Conservation (phyloP, 169 alveolate genomes). For the Babesia divergens region DNA sequence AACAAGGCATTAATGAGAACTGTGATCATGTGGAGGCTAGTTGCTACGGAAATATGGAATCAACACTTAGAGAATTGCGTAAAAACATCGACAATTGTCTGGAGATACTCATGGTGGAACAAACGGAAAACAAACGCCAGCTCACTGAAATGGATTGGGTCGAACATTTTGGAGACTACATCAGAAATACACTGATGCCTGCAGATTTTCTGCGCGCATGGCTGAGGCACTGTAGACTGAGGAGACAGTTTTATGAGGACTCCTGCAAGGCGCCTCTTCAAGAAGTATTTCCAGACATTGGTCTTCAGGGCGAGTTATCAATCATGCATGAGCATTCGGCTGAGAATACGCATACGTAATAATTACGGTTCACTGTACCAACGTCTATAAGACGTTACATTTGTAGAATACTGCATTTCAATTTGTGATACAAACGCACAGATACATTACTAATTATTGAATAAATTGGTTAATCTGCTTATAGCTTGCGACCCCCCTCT, state of each 20-base stretch:
- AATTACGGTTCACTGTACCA: too few species aligned
- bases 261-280: constrained; percentile 25
- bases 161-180: constrained; percentile 44
- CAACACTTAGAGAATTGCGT: constrained; percentile 37
- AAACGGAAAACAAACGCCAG: constrained; percentile 58
- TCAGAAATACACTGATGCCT: constrained; percentile 59
- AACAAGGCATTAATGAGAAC: constrained; percentile 26
- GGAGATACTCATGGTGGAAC: constrained; percentile 44
- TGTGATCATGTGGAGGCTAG: constrained; percentile 55
- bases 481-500: too few species aligned
- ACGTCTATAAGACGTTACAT: too few species aligned
- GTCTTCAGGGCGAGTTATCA: constrained; percentile 46
- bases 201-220: constrained; percentile 64
- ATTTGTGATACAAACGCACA: too few species aligned
- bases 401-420: too few species aligned
- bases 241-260: constrained; percentile 45
- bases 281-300: constrained; percentile 54
- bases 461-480: too few species aligned
- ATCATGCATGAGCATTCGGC: constrained; percentile 48
- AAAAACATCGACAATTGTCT: constrained; percentile 19
- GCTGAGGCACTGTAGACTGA: constrained; percentile 70
- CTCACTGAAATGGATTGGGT: constrained; percentile 56
- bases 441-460: too few species aligned
- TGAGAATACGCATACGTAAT: constrained; percentile 3
- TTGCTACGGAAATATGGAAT: constrained; percentile 56